phyloP scores from a whole-genome alignment of 768 basidiomycete genomes.

The Panellus pusillus region DNA sequence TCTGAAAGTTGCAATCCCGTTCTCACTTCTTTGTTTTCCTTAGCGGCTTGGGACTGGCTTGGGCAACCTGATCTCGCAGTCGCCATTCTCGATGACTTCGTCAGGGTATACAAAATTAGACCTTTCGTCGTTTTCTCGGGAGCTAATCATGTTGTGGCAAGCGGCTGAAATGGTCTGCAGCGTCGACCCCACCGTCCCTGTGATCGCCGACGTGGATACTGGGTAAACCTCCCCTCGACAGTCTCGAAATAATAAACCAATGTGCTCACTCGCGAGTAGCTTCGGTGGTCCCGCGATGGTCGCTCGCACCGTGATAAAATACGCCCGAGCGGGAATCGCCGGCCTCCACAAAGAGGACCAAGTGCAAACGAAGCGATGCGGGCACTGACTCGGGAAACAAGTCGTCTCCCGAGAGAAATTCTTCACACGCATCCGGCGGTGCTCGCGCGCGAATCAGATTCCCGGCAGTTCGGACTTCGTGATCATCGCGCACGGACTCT shows the following conservation, averaged over 20 bases:
- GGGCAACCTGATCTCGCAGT: slow-evolving; percentile 58
- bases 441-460: slow-evolving; percentile 70
- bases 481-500: slow-evolving; percentile 76
- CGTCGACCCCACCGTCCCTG: slow-evolving; percentile 43
- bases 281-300: slow-evolving; percentile 58
- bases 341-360: slow-evolving; percentile 59
- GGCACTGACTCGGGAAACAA: slow-evolving; percentile 79
- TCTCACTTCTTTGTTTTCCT: not conserved
- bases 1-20: too few species aligned
- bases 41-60: too few species aligned
- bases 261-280: slow-evolving; percentile 21
- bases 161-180: slow-evolving; percentile 50
- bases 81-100: slow-evolving; percentile 55
- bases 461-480: slow-evolving; percentile 78
- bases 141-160: slow-evolving; percentile 25
- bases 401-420: slow-evolving; percentile 80
- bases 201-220: slow-evolving; percentile 60
- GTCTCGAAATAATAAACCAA: not conserved
- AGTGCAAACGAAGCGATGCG: slow-evolving; percentile 53
- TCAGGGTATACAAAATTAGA: slow-evolving; percentile 32
- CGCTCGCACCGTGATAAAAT: slow-evolving; percentile 52
- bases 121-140: not conserved
- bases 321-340: slow-evolving; percentile 50
- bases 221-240: slow-evolving; percentile 31
- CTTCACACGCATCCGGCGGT: slow-evolving; percentile 71